A percentile compares a stretch with the other conserved stretches of the same genome.
phyloP scores from a whole-genome alignment of 768 basidiomycete genomes.

The Basidioascus undulatus region DNA sequence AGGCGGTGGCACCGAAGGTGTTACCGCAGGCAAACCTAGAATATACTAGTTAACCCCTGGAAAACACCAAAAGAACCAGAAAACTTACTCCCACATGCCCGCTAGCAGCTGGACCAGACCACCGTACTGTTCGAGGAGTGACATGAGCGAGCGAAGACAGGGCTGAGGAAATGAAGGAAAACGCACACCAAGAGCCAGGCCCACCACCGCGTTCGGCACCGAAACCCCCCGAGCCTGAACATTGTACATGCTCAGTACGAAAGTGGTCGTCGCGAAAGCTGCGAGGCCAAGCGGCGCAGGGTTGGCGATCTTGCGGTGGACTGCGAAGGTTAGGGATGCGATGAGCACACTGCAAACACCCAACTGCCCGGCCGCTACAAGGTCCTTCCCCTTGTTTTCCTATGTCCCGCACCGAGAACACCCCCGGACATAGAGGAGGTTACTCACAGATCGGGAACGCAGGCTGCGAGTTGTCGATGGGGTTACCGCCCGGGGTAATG shows the following conservation, averaged over 20 bases:
- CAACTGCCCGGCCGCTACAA: background rate
- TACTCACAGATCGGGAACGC: slow-evolving; percentile 13
- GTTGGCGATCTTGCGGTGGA: slow-evolving; percentile 13
- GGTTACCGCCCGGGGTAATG: slow-evolving; percentile 18
- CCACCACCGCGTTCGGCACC: slow-evolving; percentile 9
- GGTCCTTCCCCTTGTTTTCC: background rate
- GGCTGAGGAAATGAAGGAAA: too few relatives aligned
- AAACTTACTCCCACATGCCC: slow-evolving; percentile 9
- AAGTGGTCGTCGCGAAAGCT: slow-evolving; percentile 17
- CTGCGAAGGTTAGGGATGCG: background rate
- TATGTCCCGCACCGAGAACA: too few relatives aligned
- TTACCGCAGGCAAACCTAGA: slow-evolving; percentile 21
- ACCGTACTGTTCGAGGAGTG: slow-evolving; percentile 1
- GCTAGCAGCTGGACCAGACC: slow-evolving; percentile 11
- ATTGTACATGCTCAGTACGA: slow-evolving; percentile 18
- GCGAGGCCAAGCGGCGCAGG: slow-evolving; percentile 17
- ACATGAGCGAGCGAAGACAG: too few relatives aligned
- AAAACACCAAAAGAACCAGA: background rate
- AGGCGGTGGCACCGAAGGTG: slow-evolving; percentile 27
- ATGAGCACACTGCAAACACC: background rate
- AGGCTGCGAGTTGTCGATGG: slow-evolving; percentile 15
- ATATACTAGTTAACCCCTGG: background rate
- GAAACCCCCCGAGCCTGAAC: slow-evolving; percentile 12
- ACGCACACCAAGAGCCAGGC: slow-evolving; percentile 6
- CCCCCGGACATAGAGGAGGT: background rate